A percentile compares a stretch with the other conserved stretches of the same genome.
Evolutionary conservation across 495 filamentous ascomycete species (phyloP).

Genomic region (Apiosordaria backusii): DNA sequence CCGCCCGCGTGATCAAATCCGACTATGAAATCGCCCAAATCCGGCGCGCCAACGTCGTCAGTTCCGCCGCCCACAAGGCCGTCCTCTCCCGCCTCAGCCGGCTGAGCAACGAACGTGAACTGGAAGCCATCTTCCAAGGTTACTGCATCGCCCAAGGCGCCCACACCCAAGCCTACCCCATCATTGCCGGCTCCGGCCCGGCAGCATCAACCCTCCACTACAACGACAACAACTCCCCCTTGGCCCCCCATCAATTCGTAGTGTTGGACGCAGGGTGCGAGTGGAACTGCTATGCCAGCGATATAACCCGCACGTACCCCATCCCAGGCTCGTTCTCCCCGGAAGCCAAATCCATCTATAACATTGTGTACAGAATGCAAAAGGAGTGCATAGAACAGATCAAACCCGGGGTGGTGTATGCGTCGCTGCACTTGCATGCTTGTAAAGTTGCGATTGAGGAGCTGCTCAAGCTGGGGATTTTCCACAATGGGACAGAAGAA

Average conservation of each 20-base stretch:
- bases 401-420: slow-evolving; percentile 61
- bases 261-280: slow-evolving; percentile 85
- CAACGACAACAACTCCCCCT: slow-evolving; percentile 65
- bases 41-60: slow-evolving; percentile 71
- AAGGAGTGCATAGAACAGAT: slow-evolving; percentile 66
- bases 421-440: slow-evolving; percentile 66
- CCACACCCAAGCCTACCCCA: slow-evolving; percentile 76
- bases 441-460: slow-evolving; percentile 68
- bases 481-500: slow-evolving; percentile 51
- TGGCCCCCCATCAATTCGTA: slow-evolving; percentile 64
- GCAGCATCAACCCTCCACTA: slow-evolving; percentile 89
- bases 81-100: slow-evolving; percentile 58
- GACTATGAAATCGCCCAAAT: slow-evolving; percentile 77
- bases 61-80: slow-evolving; percentile 63
- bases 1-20: slow-evolving; percentile 71
- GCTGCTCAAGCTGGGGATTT: slow-evolving; percentile 65
- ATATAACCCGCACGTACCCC: slow-evolving; percentile 86
- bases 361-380: slow-evolving; percentile 78
- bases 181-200: slow-evolving; percentile 74
- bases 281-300: slow-evolving; percentile 82
- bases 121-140: slow-evolving; percentile 71
- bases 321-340: slow-evolving; percentile 60
- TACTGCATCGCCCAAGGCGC: slow-evolving; percentile 68
- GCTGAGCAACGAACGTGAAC: slow-evolving; percentile 73
- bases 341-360: slow-evolving; percentile 68